Conservation (phyloP, 2,329 filamentous ascomycete species). For the Fusarium metavorans region DNA sequence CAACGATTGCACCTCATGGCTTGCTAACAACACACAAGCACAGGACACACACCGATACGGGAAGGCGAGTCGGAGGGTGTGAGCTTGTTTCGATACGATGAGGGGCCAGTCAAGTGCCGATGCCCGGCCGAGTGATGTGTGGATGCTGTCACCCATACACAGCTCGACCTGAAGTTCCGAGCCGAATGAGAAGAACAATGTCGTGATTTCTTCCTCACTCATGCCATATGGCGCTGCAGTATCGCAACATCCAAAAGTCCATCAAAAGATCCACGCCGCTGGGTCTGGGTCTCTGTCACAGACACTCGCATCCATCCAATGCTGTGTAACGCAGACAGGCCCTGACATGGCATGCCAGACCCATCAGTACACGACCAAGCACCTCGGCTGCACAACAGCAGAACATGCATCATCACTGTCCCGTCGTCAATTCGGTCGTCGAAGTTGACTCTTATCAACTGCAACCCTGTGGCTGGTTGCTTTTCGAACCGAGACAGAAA, state of each 20-base stretch:
- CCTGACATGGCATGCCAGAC: neutral
- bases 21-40: neutral
- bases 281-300: neutral
- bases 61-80: neutral
- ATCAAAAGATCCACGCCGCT: neutral
- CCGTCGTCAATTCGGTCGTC: neutral
- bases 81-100: neutral
- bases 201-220: neutral
- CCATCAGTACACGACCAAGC: neutral
- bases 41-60: neutral
- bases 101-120: neutral
- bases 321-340: neutral
- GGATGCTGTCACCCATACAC: neutral
- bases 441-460: constrained; percentile 1
- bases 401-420: neutral
- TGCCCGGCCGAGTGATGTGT: neutral
- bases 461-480: constrained; percentile 1
- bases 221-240: neutral
- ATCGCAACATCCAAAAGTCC: neutral
- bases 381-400: neutral
- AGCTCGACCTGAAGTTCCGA: neutral
- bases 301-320: neutral
- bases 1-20: neutral
- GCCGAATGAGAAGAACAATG: neutral
- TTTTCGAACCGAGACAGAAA: neutral